Base-by-base conservation (phyloP, 768 basidiomycete genomes). In the Tephrocybe rancida region DNA sequence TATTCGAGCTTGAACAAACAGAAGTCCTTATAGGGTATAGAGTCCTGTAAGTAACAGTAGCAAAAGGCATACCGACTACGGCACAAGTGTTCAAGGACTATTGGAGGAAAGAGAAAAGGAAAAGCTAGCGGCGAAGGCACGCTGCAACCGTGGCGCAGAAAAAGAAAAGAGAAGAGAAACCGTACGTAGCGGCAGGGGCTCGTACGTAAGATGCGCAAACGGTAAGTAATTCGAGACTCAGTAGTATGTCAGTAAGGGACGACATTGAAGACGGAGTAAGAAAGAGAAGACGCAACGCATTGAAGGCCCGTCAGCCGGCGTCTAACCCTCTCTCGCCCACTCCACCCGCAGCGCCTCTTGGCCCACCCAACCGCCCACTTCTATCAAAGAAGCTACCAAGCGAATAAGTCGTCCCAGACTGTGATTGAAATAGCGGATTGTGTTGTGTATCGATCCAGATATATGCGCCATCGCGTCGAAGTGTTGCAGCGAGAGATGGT, bases 341-440 rank as follows among this genome's bases (percentile, higher is more conserved):
- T 43, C 42, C 21, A 10, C 9, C 24, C 42, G 25, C 24, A 26
- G 24, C 24, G 13, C 22, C 42, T 43, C 42, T 43, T 43, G 42
- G 25, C 42, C 42, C 42, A 43, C 42, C 42, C 42, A 43, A 26
- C 42, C 42, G 24, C 42, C 42, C 42, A 43, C 42, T 43, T 43
- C 42, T 41, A 18, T 41, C 11, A 4, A 24, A 43, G 42, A 43
- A 43, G 42, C 24, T 25, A 22, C 25, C 42, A 43, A 43, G 21
- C 42, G 42, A 43, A 13, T n/a, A 43, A 8, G 42, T 43, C 42
- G 42, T 43, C 42, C 42, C 42, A 13, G 4, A 24, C 41, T 13
- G 21, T 9, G 21, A 9, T 1, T 11, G 10, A 26, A 26, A 22
- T 24, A 19, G 13, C 24, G 7, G 10, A 26, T 22, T 26, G 24